Percentiles rank a stretch among this genome's conserved stretches.
phyloP scores from a whole-genome alignment of 2,329 filamentous ascomycete species.

The Botryosphaeria dothidea region DNA sequence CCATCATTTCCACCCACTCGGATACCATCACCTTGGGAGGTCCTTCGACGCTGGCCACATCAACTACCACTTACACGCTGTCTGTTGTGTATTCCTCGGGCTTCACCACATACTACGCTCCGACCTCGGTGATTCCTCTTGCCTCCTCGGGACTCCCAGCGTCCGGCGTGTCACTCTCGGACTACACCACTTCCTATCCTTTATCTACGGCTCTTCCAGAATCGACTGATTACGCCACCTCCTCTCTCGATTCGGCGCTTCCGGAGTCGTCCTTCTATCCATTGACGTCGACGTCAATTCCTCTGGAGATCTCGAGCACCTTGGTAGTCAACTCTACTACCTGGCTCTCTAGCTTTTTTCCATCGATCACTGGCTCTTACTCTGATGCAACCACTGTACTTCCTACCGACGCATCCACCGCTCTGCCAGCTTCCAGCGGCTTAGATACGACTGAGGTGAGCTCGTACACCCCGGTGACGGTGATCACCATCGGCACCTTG shows the following conservation, averaged over 20 bases:
- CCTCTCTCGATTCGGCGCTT: not conserved
- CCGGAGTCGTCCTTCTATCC: not conserved
- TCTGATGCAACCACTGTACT: not conserved
- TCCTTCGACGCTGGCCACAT: not conserved
- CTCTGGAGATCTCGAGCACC: not conserved
- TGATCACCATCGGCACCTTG: not conserved
- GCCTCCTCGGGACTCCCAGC: not conserved
- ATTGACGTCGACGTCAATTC: not conserved
- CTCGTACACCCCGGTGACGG: not conserved
- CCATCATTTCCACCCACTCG: constrained; percentile 7
- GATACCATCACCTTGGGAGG: constrained; percentile 4
- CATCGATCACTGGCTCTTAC: not conserved
- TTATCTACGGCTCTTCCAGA: not conserved
- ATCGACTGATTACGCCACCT: not conserved
- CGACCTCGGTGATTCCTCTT: too few relatives aligned
- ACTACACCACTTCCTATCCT: not conserved
- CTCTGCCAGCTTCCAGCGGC: not conserved
- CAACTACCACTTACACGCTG: not conserved
- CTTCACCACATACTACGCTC: not conserved
- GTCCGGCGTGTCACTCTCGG: not conserved
- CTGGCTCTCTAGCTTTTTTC: not conserved
- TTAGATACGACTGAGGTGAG: not conserved
- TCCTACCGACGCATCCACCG: not conserved
- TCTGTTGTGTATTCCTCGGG: not conserved
- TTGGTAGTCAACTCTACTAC: not conserved